Conservation (phyloP, 2,329 filamentous ascomycete genomes). For the Colletotrichum sublineola region DNA sequence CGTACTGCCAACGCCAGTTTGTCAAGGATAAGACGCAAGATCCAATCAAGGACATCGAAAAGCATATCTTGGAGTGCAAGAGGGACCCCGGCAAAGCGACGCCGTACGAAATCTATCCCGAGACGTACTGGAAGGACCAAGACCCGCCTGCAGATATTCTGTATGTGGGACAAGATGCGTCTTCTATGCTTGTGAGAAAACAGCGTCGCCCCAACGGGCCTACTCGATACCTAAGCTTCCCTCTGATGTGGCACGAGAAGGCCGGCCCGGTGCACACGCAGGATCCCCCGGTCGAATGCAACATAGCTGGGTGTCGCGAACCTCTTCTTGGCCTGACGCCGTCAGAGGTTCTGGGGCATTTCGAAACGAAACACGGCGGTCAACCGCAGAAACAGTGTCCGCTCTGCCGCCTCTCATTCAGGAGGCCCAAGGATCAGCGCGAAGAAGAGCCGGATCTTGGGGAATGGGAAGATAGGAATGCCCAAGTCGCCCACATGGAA, state of each 20-base stretch:
- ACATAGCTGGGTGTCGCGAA: constrained; percentile 23
- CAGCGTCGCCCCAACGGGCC: constrained; percentile 22
- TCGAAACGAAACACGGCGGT: constrained; percentile 36
- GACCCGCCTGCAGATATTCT: constrained; percentile 31
- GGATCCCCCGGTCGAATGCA: constrained; percentile 39
- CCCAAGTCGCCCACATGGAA: constrained; percentile 42
- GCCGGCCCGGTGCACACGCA: constrained; percentile 17
- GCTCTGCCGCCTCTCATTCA: constrained; percentile 39
- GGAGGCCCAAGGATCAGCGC: constrained; percentile 14
- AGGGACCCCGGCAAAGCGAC: constrained; percentile 10
- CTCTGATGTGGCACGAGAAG: constrained; percentile 39
- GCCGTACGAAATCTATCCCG: constrained; percentile 40
- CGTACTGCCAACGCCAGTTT: constrained; percentile 42
- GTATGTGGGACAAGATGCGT: constrained; percentile 26
- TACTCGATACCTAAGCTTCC: constrained; percentile 22
- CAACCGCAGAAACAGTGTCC: constrained; percentile 33
- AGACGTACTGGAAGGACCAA: constrained; percentile 26
- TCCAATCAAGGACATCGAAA: constrained; percentile 5
- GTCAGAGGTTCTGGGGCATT: constrained; percentile 38
- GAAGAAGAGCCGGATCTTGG: not conserved
- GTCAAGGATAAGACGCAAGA: not conserved
- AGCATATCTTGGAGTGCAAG: constrained; percentile 32
- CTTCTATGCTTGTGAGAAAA: not conserved
- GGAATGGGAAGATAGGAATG: constrained; percentile 11
- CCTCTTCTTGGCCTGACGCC: constrained; percentile 39